These are phyloP conservation scores for Lodderomyces theae DNA, from an alignment of 1,139 yeast species.

Conservation along the genomic window DNA sequence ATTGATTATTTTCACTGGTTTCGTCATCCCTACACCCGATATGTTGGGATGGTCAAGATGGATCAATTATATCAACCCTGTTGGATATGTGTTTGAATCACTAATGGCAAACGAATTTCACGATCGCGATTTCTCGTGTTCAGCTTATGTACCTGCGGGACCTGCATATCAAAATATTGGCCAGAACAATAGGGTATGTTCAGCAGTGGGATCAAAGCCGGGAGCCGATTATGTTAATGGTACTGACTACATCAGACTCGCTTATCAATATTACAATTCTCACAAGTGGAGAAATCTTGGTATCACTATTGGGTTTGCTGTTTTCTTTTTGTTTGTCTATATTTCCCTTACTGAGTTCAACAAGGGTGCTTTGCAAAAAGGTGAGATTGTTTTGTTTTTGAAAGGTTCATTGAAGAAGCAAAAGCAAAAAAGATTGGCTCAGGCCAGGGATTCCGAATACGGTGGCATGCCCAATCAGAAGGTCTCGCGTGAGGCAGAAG, in stretches of 20 bases:
- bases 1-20: constrained; percentile 57
- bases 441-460: constrained; percentile 8
- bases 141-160: constrained; percentile 49
- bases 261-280: constrained; percentile 48
- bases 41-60: constrained; percentile 67
- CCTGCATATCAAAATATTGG: constrained; percentile 26
- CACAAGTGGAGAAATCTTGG: constrained; percentile 90
- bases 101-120: constrained; percentile 56
- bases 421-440: constrained; percentile 1
- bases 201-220: constrained; percentile 59
- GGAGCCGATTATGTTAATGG: constrained; percentile 60
- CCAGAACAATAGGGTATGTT: constrained; percentile 47
- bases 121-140: constrained; percentile 47
- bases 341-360: constrained; percentile 60
- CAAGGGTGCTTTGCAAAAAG: constrained; percentile 77
- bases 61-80: constrained; percentile 57
- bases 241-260: constrained; percentile 46
- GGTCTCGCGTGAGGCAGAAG: constrained; percentile 18
- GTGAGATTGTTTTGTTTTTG: constrained; percentile 69
- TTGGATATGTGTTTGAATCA: constrained; percentile 55
- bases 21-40: constrained; percentile 52
- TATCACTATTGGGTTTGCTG: constrained; percentile 54
- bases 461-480: constrained; percentile 8
- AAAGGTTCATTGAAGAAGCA: constrained; percentile 14
- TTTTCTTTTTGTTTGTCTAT: constrained; percentile 56